These are phyloP conservation scores for Diversispora epigaea DNA, from an alignment of 192 early-diverging fungal species.

Conservation along the genomic window DNA sequence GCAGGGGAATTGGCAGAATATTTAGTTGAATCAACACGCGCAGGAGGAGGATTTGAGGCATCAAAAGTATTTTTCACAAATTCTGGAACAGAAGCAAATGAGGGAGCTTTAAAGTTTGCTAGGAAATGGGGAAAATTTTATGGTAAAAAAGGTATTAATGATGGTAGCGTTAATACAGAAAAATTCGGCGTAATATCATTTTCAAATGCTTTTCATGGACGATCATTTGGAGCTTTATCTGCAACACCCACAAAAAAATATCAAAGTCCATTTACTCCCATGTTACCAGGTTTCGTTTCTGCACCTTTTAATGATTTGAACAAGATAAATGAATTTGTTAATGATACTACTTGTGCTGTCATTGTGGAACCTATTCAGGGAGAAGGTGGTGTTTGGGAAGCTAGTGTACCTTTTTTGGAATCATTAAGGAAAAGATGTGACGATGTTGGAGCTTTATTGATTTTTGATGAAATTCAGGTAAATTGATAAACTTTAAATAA, in stretches of 20 bases:
- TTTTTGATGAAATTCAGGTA: slow-evolving; percentile 95
- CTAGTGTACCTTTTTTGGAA: slow-evolving; percentile 72
- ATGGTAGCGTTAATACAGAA: slow-evolving; percentile 25
- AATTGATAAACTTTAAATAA: background rate
- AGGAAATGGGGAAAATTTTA: slow-evolving; percentile 77
- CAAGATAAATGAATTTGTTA: slow-evolving; percentile 61
- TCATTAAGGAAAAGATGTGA: slow-evolving; percentile 77
- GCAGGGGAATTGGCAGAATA: slow-evolving; percentile 75
- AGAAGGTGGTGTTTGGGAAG: slow-evolving; percentile 86
- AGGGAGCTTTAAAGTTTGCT: slow-evolving; percentile 96
- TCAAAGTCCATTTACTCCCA: slow-evolving; percentile 89
- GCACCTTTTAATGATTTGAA: slow-evolving; percentile 73
- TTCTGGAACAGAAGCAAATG: slow-evolving; percentile 98
- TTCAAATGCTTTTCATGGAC: slow-evolving; percentile 93
- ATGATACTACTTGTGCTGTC: slow-evolving; percentile 82
- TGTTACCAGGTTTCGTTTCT: slow-evolving; percentile 81
- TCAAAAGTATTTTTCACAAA: slow-evolving; percentile 91
- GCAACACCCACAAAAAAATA: slow-evolving; percentile 92
- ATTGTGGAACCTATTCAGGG: slow-evolving; percentile 98
- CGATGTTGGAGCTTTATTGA: slow-evolving; percentile 84
- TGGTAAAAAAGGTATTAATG: slow-evolving; percentile 45
- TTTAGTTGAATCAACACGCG: slow-evolving; percentile 64
- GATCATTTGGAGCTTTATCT: slow-evolving; percentile 93
- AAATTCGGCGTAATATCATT: slow-evolving; percentile 84
- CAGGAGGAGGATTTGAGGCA: slow-evolving; percentile 48